phyloP scores from a whole-genome alignment of 2,329 filamentous ascomycete species.

The Thermothelomyces thermophilus region DNA sequence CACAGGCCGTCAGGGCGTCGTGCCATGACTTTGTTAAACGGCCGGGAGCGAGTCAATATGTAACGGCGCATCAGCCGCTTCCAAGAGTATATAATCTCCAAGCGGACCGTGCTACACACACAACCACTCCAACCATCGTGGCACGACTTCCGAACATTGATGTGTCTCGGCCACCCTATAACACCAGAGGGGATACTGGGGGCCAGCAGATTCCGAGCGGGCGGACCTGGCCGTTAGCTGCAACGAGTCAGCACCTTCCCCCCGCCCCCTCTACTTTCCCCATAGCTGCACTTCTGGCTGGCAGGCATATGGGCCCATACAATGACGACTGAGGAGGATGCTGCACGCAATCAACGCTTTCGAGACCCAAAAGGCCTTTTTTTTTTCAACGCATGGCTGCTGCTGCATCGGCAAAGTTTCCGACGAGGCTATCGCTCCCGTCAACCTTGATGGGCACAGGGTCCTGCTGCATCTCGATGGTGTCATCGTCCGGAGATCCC shows the following conservation, averaged over 20 bases:
- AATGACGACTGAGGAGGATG: neutral
- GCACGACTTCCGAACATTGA: conserved; percentile 11
- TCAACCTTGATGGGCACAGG: conserved; percentile 33
- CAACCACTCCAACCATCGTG: conserved; percentile 12
- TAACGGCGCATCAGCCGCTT: conserved; percentile 11
- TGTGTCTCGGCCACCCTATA: neutral
- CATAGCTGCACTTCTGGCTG: too few species aligned
- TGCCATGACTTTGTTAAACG: conserved; percentile 3
- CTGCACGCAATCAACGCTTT: too few species aligned
- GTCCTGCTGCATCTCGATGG: conserved; percentile 39
- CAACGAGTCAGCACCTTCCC: conserved; percentile 1
- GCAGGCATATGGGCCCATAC: neutral
- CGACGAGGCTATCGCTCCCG: conserved; percentile 43
- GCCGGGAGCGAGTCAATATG: conserved; percentile 14
- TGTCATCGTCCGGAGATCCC: conserved; percentile 45
- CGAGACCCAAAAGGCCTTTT: too few species aligned
- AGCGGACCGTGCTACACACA: conserved; percentile 12
- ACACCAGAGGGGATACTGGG: neutral
- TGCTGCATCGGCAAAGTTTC: conserved; percentile 55
- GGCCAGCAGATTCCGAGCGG: neutral
- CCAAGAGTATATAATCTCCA: conserved; percentile 19
- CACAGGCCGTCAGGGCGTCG: too few species aligned
- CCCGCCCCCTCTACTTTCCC: too few species aligned
- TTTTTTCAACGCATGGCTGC: conserved; percentile 43
- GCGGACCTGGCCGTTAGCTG: conserved; percentile 5